Evolutionary conservation across 2,329 filamentous ascomycete genomes (phyloP).

Genomic region (Colletotrichum acutatum): DNA sequence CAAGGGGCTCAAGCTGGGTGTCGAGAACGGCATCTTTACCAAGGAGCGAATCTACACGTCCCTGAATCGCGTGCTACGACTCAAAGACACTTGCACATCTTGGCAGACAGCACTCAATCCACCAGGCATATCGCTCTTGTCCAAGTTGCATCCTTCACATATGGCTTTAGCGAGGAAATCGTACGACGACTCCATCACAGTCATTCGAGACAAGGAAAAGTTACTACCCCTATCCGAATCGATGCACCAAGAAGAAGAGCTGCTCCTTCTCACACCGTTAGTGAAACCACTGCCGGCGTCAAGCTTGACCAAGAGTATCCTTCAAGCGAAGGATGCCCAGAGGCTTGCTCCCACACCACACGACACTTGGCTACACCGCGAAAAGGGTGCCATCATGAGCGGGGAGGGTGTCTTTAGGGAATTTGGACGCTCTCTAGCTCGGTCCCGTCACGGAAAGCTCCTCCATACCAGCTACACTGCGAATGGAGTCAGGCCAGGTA

Average conservation of each 20-base stretch:
- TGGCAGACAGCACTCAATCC: constrained; percentile 95
- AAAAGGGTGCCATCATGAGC: constrained; percentile 79
- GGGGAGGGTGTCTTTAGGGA: constrained; percentile 94
- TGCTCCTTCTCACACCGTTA: constrained; percentile 88
- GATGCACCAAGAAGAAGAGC: constrained; percentile 85
- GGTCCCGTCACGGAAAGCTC: constrained; percentile 86
- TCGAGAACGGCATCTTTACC: constrained; percentile 90
- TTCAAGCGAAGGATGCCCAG: constrained; percentile 61
- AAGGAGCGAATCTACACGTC: constrained; percentile 84
- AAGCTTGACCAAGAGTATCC: constrained; percentile 78
- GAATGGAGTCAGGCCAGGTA: constrained; percentile 84
- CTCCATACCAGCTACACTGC: constrained; percentile 96
- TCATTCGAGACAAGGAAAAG: constrained; percentile 89
- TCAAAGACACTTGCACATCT: constrained; percentile 88
- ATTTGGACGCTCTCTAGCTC: constrained; percentile 86
- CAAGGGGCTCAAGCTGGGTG: constrained; percentile 85
- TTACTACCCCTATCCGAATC: constrained; percentile 85
- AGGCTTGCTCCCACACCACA: constrained; percentile 52
- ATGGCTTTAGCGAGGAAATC: constrained; percentile 83
- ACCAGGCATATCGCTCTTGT: constrained; percentile 79
- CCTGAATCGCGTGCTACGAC: constrained; percentile 77
- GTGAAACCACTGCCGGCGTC: constrained; percentile 95
- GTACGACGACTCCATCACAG: constrained; percentile 92
- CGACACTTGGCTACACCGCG: constrained; percentile 68
- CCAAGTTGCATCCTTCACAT: constrained; percentile 85